Percentiles rank a stretch among this genome's conserved stretches.
Evolutionary conservation across 164 flowering plant genomes (phyloP).

Genomic region (Santalum album): DNA sequence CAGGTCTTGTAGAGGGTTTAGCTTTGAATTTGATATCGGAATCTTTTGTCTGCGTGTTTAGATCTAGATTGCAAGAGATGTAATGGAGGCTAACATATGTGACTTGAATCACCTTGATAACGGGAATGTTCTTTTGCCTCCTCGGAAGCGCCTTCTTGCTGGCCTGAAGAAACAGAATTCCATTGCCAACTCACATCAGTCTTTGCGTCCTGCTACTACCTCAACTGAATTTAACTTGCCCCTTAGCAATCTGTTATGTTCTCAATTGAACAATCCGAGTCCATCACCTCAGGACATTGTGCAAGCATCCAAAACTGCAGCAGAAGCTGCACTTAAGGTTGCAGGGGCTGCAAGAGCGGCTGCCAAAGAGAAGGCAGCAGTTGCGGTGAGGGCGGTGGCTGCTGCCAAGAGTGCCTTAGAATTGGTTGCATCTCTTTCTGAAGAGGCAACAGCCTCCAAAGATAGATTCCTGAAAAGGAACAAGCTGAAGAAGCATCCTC

Average conservation of each 20-base stretch:
- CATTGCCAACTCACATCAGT: conserved; percentile 19
- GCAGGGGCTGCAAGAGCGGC: conserved; percentile 73
- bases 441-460: conserved; percentile 20
- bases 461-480: conserved; percentile 36
- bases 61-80: no score
- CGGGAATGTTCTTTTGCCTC: conserved; percentile 73
- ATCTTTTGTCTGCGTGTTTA: no score
- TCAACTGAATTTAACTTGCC: conserved; percentile 29
- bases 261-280: conserved; percentile 22
- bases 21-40: no score
- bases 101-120: conserved; percentile 51
- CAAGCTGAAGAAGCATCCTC: conserved; percentile 72
- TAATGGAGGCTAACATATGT: conserved; percentile 40
- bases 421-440: conserved; percentile 47
- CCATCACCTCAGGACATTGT: conserved; percentile 56
- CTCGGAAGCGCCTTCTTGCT: conserved; percentile 83
- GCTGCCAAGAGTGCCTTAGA: conserved; percentile 82
- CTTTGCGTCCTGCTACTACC: conserved; percentile 21
- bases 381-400: conserved; percentile 69
- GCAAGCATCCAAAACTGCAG: conserved; percentile 63
- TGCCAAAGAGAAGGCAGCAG: conserved; percentile 78
- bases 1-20: no score
- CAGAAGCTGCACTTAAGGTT: conserved; percentile 44
- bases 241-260: conserved; percentile 30
- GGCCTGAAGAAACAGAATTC: conserved; percentile 66